Evolutionary conservation across 2,329 filamentous ascomycete species (phyloP), one percentile per base, ranked within the genome.

Genomic region (Tolypocladium album): DNA sequence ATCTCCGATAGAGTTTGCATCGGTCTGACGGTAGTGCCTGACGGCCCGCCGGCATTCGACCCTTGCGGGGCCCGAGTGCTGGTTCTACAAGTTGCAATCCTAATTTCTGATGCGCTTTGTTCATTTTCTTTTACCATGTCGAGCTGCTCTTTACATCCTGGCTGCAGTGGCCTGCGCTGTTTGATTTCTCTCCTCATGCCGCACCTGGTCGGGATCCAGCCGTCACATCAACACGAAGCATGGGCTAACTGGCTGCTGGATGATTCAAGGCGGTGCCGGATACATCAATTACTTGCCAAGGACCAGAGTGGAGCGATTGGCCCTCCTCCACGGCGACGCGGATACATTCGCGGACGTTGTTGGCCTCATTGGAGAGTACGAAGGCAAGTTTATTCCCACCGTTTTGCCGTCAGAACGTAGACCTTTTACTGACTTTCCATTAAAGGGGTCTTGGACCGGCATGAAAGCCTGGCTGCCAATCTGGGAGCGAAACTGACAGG

Each of bases 391-490:
- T 59, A 42, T 8, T 11, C 5, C 22, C 50, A 12, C 8, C 36
- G 20, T 17, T 6, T 42, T 45, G 17, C 11, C 5, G n/a, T 8
- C 15, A 50, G 2, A 22, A 22, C 12, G 27, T 12, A 20, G 2
- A 17, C 4, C 5, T 38, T 42, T 63, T 55, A 66, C 63, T 62
- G 61, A 66, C 59, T 62, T 55, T 58, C 61, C 56, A 27, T 58
- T 59, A 7, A 61, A 82, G 90, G 87, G 64, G 89, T 94, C 20
- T 78, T 96, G 58, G 89, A 90, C 67, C 85, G 90, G 59, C 89
- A 93, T 71, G 91, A 96, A 75, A 93, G 89, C 72, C 84, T 96
- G 67, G 92, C 91, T 55, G 88, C 88, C 61, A 93, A 91, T 68
- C 80, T 96, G 34, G 91, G 91, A 67, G 91, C 90, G 59, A 89